Evolutionary conservation across 2,329 filamentous ascomycete genomes (phyloP).

Genomic region (Karstenula rhodostoma): DNA sequence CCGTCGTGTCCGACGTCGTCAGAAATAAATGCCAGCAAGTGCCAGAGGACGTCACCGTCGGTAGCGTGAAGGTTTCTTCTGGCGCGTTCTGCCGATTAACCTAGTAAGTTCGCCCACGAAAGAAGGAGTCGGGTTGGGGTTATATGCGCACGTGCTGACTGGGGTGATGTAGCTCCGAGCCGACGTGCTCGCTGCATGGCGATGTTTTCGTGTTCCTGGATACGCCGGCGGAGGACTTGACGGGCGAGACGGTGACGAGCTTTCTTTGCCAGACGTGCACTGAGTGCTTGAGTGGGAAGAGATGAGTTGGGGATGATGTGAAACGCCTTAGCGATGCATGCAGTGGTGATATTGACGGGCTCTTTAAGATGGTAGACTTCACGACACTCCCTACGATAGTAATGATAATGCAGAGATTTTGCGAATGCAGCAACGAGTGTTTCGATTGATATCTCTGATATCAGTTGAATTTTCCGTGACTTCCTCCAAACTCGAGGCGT

Average conservation of each 20-base stretch:
- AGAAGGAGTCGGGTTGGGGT: neutral
- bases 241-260: conserved; percentile 19
- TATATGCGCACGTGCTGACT: neutral
- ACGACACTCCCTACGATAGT: neutral
- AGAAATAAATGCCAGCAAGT: conserved; percentile 23
- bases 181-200: conserved; percentile 27
- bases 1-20: conserved; percentile 7
- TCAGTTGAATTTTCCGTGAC: too few species aligned
- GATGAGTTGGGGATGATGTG: neutral
- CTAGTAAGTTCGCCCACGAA: conserved; percentile 23
- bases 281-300: neutral
- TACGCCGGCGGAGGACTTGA: conserved; percentile 18
- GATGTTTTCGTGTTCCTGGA: conserved; percentile 27
- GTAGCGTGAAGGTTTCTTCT: conserved; percentile 20
- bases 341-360: neutral
- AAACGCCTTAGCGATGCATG: neutral
- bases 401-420: neutral
- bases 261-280: conserved; percentile 29
- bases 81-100: conserved; percentile 30
- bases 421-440: neutral
- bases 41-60: conserved; percentile 16
- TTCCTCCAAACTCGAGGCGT: too few species aligned
- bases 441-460: too few species aligned
- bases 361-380: neutral
- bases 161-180: conserved; percentile 20